These are phyloP conservation scores for Aphanocladium album DNA, from an alignment of 2,329 filamentous ascomycete genomes.

Conservation along the genomic window DNA sequence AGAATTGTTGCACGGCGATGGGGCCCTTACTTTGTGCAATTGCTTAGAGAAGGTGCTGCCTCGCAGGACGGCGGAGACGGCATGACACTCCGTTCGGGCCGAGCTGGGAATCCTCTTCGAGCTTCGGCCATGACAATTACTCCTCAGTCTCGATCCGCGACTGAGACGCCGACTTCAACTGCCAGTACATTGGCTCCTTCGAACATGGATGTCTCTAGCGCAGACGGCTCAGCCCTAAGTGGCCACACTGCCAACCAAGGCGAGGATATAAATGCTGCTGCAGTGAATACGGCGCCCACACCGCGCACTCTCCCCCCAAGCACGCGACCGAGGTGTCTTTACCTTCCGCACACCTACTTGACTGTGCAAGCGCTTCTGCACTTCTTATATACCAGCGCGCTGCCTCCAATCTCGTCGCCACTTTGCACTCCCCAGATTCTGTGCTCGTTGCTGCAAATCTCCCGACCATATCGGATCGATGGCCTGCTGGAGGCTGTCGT, in stretches of 20 bases:
- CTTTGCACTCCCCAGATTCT: constrained; percentile 93
- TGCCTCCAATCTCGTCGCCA: constrained; percentile 69
- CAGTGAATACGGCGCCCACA: constrained; percentile 52
- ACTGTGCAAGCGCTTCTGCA: constrained; percentile 88
- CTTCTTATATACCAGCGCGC: constrained; percentile 86
- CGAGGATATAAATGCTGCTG: constrained; percentile 37
- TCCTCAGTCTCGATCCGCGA: constrained; percentile 51
- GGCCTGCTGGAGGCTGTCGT: constrained; percentile 89
- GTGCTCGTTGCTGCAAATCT: constrained; percentile 89
- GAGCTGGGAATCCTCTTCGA: constrained; percentile 54
- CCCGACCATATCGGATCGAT: constrained; percentile 88
- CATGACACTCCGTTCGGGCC: constrained; percentile 64
- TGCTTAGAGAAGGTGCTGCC: constrained; percentile 75
- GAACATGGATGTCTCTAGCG: constrained; percentile 40
- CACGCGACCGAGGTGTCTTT: constrained; percentile 77
- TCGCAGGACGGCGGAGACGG: constrained; percentile 69
- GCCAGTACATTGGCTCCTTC: constrained; percentile 36
- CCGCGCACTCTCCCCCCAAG: constrained; percentile 53
- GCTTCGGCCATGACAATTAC: constrained; percentile 87
- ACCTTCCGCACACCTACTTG: constrained; percentile 85
- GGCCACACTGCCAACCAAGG: constrained; percentile 29
- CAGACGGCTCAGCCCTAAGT: constrained; percentile 28
- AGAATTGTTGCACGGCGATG: constrained; percentile 80
- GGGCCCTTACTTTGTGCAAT: constrained; percentile 93
- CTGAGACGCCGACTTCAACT: constrained; percentile 44